A percentile compares a stretch with the other conserved stretches of the same genome.
Conservation (phyloP, 805 yeast species). For the Metschnikowia kunwiensis region DNA sequence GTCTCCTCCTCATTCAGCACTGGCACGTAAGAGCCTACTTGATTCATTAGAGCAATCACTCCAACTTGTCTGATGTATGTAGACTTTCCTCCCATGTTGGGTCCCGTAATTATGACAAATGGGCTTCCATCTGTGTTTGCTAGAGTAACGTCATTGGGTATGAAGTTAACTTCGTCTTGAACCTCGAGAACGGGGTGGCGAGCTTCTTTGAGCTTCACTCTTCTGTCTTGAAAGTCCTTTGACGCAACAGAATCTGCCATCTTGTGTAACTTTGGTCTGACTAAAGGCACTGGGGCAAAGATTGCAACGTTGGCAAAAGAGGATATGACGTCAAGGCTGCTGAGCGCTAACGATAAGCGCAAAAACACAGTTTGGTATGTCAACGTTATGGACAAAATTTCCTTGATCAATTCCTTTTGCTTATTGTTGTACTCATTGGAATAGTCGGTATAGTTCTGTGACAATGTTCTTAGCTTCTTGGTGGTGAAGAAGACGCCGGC, state of each 20-base stretch:
- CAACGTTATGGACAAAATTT: constrained; percentile 74
- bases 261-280: constrained; percentile 66
- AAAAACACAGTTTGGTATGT: constrained; percentile 81
- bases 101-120: constrained; percentile 87
- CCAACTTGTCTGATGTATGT: constrained; percentile 90
- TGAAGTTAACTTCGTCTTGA: constrained; percentile 86
- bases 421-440: constrained; percentile 67
- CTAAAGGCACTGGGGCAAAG: constrained; percentile 75
- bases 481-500: constrained; percentile 95
- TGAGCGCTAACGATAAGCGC: constrained; percentile 58
- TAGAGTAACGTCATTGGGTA: constrained; percentile 82
- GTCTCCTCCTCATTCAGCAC: constrained; percentile 41
- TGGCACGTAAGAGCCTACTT: constrained; percentile 88
- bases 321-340: constrained; percentile 78
- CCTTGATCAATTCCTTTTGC: constrained; percentile 76
- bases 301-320: constrained; percentile 83
- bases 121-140: constrained; percentile 48
- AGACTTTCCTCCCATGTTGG: constrained; percentile 97
- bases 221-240: constrained; percentile 36
- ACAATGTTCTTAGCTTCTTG: constrained; percentile 53
- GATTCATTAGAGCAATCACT: constrained; percentile 81
- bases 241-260: constrained; percentile 33
- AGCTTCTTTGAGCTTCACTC: constrained; percentile 61
- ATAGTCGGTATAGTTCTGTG: constrained; percentile 55
- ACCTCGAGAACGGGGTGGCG: constrained; percentile 94